Evolutionary conservation across 75 land plant genomes (phyloP).

Genomic region (Sequoiadendron giganteum): DNA sequence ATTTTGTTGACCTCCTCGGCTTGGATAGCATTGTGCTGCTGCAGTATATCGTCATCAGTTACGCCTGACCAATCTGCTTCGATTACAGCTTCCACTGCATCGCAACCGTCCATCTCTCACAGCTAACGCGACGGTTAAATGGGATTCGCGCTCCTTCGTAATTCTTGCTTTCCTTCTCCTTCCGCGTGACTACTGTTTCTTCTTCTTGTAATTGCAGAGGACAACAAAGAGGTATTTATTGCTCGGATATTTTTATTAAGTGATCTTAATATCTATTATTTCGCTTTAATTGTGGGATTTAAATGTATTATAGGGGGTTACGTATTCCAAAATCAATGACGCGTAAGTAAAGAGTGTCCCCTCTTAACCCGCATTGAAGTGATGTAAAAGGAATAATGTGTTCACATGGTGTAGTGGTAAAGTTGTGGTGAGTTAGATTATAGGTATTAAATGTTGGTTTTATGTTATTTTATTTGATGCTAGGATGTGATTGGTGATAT

Average conservation of each 20-base stretch:
- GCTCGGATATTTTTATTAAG: neutral
- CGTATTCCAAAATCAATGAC: neutral
- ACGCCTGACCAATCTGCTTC: constrained; percentile 25
- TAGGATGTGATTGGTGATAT: too few species aligned
- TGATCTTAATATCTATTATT: neutral
- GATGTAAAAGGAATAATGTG: neutral
- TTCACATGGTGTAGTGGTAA: too few species aligned
- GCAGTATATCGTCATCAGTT: constrained; percentile 75
- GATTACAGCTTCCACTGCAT: neutral
- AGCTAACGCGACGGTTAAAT: neutral
- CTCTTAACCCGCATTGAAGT: neutral
- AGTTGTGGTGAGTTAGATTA: too few species aligned
- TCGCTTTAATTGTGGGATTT: neutral
- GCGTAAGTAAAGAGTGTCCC: neutral
- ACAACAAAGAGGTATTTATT: neutral
- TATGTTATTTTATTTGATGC: too few species aligned
- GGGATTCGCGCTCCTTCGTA: neutral
- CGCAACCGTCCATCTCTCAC: neutral
- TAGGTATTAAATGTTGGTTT: too few species aligned
- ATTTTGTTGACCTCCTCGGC: constrained; percentile 69
- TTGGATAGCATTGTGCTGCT: constrained; percentile 59
- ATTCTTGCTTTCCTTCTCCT: neutral
- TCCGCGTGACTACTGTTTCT: neutral
- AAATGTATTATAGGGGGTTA: too few species aligned
- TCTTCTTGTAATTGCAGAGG: neutral